Percentiles rank a stretch among this genome's conserved stretches.
phyloP scores from a whole-genome alignment of 106 monocot species.

The Alisma plantagoaquatica region DNA sequence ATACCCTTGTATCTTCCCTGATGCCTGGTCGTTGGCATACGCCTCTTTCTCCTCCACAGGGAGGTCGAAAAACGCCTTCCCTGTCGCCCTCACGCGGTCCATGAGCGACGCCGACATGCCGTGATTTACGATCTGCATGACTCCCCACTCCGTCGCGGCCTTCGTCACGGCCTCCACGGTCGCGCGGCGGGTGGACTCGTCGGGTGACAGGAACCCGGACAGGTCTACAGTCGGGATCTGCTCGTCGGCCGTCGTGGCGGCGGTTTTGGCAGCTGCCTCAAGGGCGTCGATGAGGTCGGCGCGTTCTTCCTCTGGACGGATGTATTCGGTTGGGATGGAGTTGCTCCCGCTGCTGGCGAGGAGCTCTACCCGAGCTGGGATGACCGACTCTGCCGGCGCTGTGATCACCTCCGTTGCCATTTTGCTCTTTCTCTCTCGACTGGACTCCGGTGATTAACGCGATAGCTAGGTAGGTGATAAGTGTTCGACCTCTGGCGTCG shows the following conservation, averaged over 20 bases:
- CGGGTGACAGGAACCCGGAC: conserved; percentile 20
- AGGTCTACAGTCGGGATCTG: conserved; percentile 63
- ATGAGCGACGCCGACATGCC: conserved; percentile 45
- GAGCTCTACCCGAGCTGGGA: conserved; percentile 40
- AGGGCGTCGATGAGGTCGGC: conserved; percentile 46
- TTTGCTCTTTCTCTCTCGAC: no score
- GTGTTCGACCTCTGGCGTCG: no score
- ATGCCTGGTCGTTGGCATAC: conserved; percentile 64
- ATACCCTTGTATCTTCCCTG: conserved; percentile 69
- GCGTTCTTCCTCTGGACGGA: conserved; percentile 54
- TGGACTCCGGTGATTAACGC: no score
- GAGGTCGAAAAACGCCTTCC: conserved; percentile 58
- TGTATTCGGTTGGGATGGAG: conserved; percentile 57
- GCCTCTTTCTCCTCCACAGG: conserved; percentile 74
- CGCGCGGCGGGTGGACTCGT: neutral
- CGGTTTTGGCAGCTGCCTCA: conserved; percentile 23
- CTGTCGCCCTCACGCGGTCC: conserved; percentile 30
- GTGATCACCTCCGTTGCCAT: neutral
- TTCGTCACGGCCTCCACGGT: conserved; percentile 44
- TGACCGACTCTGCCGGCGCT: no score
- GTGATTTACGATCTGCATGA: conserved; percentile 74
- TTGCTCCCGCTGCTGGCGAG: conserved; percentile 30
- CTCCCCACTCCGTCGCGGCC: conserved; percentile 75
- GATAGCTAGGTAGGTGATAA: no score
- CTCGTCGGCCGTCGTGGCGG: neutral